phyloP scores from a whole-genome alignment of 768 basidiomycete genomes.

The Tulasnella sp. region DNA sequence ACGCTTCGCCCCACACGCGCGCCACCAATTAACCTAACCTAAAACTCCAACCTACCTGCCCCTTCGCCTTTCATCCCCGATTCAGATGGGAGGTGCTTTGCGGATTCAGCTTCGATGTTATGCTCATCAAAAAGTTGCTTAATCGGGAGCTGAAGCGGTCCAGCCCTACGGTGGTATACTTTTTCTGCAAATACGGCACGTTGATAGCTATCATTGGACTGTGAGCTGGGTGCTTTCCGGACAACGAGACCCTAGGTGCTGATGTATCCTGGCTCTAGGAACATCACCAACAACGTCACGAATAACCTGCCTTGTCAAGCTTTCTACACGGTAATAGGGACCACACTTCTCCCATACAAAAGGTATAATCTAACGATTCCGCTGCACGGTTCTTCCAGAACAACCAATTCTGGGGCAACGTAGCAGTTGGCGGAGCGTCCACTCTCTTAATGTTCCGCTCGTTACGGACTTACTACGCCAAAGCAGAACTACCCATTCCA shows the following conservation, averaged over 20 bases:
- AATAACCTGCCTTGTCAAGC: not conserved
- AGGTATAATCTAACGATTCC: too few relatives aligned
- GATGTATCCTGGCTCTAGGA: not conserved
- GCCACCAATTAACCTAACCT: not conserved
- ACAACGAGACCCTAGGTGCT: not conserved
- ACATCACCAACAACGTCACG: not conserved
- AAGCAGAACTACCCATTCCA: not conserved
- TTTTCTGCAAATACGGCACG: constrained; percentile 2
- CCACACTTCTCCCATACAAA: too few relatives aligned
- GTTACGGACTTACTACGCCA: constrained; percentile 29
- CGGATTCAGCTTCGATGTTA: not conserved
- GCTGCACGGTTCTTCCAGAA: too few relatives aligned
- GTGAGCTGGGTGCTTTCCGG: not conserved
- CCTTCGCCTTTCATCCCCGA: not conserved
- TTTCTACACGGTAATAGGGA: not conserved
- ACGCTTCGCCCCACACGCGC: not conserved
- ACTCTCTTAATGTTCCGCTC: constrained; percentile 28
- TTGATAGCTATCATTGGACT: not conserved
- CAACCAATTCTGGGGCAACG: constrained; percentile 32
- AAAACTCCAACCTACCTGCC: not conserved
- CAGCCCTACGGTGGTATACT: not conserved
- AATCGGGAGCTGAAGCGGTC: not conserved
- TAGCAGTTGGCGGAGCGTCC: constrained; percentile 22
- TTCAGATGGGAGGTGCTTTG: constrained; percentile 10
- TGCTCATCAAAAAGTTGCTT: not conserved